These are phyloP conservation scores for Talaromyces albobiverticillius DNA, from an alignment of 2,329 filamentous ascomycete genomes.

Conservation along the genomic window DNA sequence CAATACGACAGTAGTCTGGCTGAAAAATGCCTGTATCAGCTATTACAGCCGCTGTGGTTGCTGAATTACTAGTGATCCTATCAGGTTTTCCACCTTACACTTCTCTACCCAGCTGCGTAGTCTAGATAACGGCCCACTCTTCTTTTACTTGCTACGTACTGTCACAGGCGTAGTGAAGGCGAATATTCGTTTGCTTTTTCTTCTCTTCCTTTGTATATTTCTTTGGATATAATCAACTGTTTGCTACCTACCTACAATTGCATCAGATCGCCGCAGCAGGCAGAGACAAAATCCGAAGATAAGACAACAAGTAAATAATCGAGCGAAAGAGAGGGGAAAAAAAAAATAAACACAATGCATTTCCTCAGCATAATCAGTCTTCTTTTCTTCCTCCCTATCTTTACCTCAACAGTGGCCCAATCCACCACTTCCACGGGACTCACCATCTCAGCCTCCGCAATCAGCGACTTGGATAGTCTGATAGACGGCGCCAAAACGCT, in stretches of 20 bases:
- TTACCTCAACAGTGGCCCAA: conserved; percentile 11
- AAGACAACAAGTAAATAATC: not conserved
- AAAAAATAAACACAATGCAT: conserved; percentile 8
- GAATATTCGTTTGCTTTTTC: not conserved
- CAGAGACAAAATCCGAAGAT: not conserved
- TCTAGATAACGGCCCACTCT: not conserved
- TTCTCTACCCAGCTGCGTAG: not conserved
- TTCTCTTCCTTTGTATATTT: not conserved
- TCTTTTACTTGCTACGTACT: not conserved
- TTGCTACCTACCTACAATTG: not conserved
- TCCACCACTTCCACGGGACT: conserved; percentile 3
- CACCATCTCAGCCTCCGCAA: conserved; percentile 19
- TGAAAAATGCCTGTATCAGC: too few relatives aligned
- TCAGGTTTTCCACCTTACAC: not conserved
- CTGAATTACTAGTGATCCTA: too few relatives aligned
- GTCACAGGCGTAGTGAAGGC: not conserved
- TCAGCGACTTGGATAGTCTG: conserved; percentile 24
- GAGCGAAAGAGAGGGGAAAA: not conserved
- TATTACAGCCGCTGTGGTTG: too few relatives aligned
- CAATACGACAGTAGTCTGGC: not conserved
- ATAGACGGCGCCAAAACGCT: conserved; percentile 26
- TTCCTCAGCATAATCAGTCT: conserved; percentile 2
- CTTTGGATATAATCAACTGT: not conserved
- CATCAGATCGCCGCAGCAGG: not conserved
- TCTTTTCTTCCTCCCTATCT: conserved; percentile 8